Conservation (phyloP, 768 basidiomycete species). For the Tulasnella sp. region DNA sequence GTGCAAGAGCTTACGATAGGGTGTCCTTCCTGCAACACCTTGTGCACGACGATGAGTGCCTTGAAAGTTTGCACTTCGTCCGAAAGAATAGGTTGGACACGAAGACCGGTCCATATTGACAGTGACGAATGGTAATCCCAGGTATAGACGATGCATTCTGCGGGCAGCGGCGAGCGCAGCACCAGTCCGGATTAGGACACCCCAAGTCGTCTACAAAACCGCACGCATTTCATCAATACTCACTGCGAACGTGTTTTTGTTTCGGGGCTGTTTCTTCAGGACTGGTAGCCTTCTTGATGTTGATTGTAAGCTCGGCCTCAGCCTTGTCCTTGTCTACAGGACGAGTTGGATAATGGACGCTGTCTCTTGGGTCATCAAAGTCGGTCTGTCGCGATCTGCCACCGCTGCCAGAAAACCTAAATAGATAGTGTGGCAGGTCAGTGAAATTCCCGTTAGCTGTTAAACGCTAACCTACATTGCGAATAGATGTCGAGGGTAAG, state of each 20-base stretch:
- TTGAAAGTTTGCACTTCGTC: constrained; percentile 99
- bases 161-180: constrained; percentile 3
- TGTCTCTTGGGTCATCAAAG: constrained; percentile 46
- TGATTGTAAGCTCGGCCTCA: constrained; percentile 86
- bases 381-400: constrained; percentile 22
- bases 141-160: constrained; percentile 97
- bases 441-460: not conserved
- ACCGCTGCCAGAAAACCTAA: constrained; percentile 20
- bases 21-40: constrained; percentile 96
- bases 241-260: constrained; percentile 99
- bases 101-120: constrained; percentile 95
- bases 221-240: constrained; percentile 37
- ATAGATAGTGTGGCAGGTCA: not conserved
- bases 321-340: constrained; percentile 99
- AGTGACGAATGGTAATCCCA: constrained; percentile 99
- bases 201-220: not conserved
- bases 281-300: constrained; percentile 98
- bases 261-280: constrained; percentile 95
- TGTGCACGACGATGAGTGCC: constrained; percentile 94
- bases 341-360: constrained; percentile 88
- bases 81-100: constrained; percentile 93
- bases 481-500: not conserved
- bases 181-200: not conserved
- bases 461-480: not conserved
- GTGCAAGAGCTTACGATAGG: constrained; percentile 62